These are phyloP conservation scores for Westerdykella aurantiaca DNA, from an alignment of 2,329 filamentous ascomycete species.

Conservation along the genomic window DNA sequence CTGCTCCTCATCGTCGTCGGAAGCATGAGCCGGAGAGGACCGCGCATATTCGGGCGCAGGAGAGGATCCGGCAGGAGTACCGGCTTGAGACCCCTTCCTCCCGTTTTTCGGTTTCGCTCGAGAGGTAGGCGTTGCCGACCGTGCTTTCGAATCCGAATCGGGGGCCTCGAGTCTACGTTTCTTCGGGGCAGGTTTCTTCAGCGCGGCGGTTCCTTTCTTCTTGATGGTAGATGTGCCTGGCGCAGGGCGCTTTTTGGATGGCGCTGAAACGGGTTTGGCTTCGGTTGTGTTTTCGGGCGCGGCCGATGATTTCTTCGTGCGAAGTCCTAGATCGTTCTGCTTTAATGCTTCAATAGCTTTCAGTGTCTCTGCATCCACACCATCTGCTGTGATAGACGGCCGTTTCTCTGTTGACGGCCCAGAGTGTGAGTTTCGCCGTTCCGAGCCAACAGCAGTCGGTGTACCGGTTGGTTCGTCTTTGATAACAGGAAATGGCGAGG, in stretches of 20 bases:
- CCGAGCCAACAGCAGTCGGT: constrained; percentile 33
- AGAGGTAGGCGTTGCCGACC: constrained; percentile 41
- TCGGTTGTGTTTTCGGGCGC: constrained; percentile 33
- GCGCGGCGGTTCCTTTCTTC: constrained; percentile 43
- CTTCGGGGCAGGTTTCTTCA: constrained; percentile 43
- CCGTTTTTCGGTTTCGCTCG: constrained; percentile 33
- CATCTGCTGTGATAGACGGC: constrained; percentile 13
- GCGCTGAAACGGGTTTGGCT: constrained; percentile 31
- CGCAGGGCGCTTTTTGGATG: constrained; percentile 43
- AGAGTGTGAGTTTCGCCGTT: constrained; percentile 4
- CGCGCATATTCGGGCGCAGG: constrained; percentile 36
- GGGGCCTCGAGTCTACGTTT: constrained; percentile 40
- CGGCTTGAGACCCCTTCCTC: constrained; percentile 37
- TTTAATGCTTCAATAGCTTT: constrained; percentile 43
- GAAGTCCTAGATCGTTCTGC: constrained; percentile 41
- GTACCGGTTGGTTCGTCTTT: constrained; percentile 39
- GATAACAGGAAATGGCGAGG: constrained; percentile 31
- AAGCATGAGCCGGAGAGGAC: constrained; percentile 33
- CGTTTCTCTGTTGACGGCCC: neutral
- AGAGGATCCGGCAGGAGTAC: constrained; percentile 40
- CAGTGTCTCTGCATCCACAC: constrained; percentile 35
- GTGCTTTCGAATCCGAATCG: constrained; percentile 19
- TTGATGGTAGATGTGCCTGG: constrained; percentile 34
- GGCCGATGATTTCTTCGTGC: constrained; percentile 29
- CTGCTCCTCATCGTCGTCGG: constrained; percentile 35